phyloP scores from a whole-genome alignment of 1,284 basidiomycete genomes.

The Malassezia restricta region DNA sequence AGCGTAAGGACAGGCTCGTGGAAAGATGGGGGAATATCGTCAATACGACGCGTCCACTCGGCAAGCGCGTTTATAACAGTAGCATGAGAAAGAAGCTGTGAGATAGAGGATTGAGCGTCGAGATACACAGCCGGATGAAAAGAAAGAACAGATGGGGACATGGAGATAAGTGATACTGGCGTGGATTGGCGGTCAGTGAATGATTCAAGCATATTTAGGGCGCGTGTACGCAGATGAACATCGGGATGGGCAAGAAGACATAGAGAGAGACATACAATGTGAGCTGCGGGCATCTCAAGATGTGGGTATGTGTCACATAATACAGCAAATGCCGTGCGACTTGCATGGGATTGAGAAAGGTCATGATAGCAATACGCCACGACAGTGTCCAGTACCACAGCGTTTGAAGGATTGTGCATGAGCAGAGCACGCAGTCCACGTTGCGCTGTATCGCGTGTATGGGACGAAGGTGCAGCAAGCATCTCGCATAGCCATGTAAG shows the following conservation, averaged over 20 bases:
- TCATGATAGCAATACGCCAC: conserved; percentile 62
- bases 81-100: background rate
- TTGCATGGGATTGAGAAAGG: conserved; percentile 47
- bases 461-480: conserved; percentile 45
- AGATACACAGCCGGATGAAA: conserved; percentile 61
- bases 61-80: background rate
- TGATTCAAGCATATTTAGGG: conserved; percentile 59
- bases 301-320: conserved; percentile 54
- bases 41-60: conserved; percentile 1
- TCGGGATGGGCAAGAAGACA: conserved; percentile 59
- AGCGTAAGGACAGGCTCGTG: background rate
- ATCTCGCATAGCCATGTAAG: conserved; percentile 50
- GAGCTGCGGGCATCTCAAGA: conserved; percentile 62
- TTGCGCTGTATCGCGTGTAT: conserved; percentile 48
- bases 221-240: conserved; percentile 58
- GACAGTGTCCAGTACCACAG: conserved; percentile 58
- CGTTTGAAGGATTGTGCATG: conserved; percentile 54
- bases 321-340: conserved; percentile 61
- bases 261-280: conserved; percentile 50
- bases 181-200: background rate
- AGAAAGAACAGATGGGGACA: conserved; percentile 50
- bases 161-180: background rate
- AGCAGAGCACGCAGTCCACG: conserved; percentile 67
- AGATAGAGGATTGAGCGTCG: conserved; percentile 1
- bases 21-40: background rate